Percentiles rank a stretch among this genome's conserved stretches.
These are phyloP conservation scores for Suhomyces emberorum DNA, from an alignment of 805 yeast genomes.

Conservation along the genomic window DNA sequence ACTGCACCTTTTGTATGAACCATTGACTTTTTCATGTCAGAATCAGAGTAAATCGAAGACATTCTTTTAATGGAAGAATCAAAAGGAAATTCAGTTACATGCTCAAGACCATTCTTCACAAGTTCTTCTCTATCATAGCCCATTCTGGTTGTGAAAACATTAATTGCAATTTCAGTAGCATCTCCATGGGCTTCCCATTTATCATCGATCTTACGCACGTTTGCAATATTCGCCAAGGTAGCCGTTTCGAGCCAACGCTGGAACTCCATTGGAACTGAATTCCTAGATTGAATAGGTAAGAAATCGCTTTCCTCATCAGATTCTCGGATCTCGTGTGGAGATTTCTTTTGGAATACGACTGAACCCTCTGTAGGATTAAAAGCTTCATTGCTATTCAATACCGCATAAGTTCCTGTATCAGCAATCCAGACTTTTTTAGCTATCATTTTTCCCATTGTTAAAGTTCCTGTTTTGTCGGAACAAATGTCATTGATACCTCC, in stretches of 20 bases:
- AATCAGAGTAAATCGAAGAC: constrained; percentile 24
- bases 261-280: constrained; percentile 18
- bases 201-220: constrained; percentile 29
- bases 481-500: constrained; percentile 64
- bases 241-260: constrained; percentile 31
- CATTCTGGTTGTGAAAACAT: constrained; percentile 29
- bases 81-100: constrained; percentile 29
- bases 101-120: constrained; percentile 15
- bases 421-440: constrained; percentile 37
- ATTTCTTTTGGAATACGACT: constrained; percentile 24
- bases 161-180: constrained; percentile 35
- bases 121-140: constrained; percentile 19
- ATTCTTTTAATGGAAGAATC: constrained; percentile 33
- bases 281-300: constrained; percentile 23
- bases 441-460: constrained; percentile 39
- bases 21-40: constrained; percentile 1
- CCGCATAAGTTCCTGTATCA: constrained; percentile 29
- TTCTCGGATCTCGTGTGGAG: constrained; percentile 27
- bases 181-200: constrained; percentile 40
- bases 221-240: constrained; percentile 39
- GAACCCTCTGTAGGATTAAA: constrained; percentile 43
- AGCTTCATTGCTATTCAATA: constrained; percentile 32
- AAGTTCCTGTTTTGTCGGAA: constrained; percentile 71
- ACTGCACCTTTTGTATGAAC: constrained; percentile 33
- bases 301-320: constrained; percentile 39